Evolutionary conservation across 805 yeast genomes (phyloP).

Genomic region (Sugiyamaella marilandica): DNA sequence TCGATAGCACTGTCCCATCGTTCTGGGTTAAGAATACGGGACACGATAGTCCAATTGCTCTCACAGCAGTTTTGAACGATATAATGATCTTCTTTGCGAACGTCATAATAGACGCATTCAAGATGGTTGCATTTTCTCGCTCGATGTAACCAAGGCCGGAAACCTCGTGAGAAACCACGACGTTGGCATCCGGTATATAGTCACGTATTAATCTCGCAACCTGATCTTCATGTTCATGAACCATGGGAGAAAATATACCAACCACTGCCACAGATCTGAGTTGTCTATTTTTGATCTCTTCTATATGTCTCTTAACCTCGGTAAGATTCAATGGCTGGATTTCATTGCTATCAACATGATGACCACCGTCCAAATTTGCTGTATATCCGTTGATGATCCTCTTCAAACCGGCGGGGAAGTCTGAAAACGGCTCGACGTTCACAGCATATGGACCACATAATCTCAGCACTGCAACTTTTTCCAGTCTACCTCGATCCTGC

Average conservation of each 20-base stretch:
- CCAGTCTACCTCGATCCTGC: constrained; percentile 40
- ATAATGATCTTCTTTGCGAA: constrained; percentile 41
- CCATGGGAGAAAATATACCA: constrained; percentile 41
- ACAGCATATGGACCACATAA: constrained; percentile 42
- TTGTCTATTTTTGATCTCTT: constrained; percentile 32
- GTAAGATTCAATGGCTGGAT: constrained; percentile 9
- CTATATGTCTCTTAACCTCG: constrained; percentile 25
- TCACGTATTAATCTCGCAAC: constrained; percentile 33
- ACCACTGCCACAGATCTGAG: constrained; percentile 35
- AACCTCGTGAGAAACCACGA: constrained; percentile 39
- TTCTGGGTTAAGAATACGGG: constrained; percentile 43
- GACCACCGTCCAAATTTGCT: constrained; percentile 13
- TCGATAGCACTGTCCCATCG: constrained; percentile 44
- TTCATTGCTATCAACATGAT: constrained; percentile 9
- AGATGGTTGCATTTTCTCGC: constrained; percentile 45
- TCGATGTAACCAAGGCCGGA: constrained; percentile 43
- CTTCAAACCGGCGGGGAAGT: constrained; percentile 35
- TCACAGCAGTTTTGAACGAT: constrained; percentile 39
- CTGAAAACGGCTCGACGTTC: constrained; percentile 40
- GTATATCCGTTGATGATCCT: constrained; percentile 10
- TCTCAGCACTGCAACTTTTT: constrained; percentile 44
- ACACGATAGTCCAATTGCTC: constrained; percentile 34
- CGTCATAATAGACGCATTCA: constrained; percentile 36
- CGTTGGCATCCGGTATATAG: constrained; percentile 33
- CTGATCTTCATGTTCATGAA: constrained; percentile 35